Evolutionary conservation across 208 protist species (phyloP).

Genomic region (Naegleria gruberi): DNA sequence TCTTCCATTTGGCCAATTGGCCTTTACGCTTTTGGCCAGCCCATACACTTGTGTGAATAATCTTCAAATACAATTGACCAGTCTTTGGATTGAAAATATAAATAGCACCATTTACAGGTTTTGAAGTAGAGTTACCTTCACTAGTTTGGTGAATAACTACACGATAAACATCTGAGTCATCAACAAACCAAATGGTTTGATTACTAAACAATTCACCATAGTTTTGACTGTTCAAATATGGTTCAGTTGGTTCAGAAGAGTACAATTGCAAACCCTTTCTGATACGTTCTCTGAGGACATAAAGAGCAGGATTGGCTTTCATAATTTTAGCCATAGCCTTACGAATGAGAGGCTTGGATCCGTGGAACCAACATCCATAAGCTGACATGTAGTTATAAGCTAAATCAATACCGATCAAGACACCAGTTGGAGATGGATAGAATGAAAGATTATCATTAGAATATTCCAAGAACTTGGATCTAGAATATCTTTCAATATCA

Average conservation of each 20-base stretch:
- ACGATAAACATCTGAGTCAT: conserved; percentile 99
- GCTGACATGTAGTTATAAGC: conserved; percentile 97
- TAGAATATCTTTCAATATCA: conserved; percentile 98
- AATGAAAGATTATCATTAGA: conserved; percentile 92
- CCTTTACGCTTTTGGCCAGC: conserved; percentile 98
- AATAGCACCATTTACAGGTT: conserved; percentile 95
- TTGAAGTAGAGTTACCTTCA: conserved; percentile 94
- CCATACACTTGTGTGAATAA: conserved; percentile 99
- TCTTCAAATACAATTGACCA: conserved; percentile 98
- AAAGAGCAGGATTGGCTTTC: conserved; percentile 99
- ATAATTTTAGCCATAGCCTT: conserved; percentile 98
- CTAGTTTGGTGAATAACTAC: conserved; percentile 99
- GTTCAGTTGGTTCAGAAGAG: conserved; percentile 98
- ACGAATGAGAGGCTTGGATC: conserved; percentile 90
- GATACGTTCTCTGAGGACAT: conserved; percentile 98
- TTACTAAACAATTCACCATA: conserved; percentile 98
- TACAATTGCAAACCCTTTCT: conserved; percentile 99
- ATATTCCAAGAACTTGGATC: conserved; percentile 99
- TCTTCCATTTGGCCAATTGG: conserved; percentile 99
- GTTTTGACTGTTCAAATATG: conserved; percentile 95
- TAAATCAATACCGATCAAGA: conserved; percentile 97
- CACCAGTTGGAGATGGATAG: conserved; percentile 98
- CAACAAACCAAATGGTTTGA: conserved; percentile 99
- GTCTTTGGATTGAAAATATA: conserved; percentile 99
- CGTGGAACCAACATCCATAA: conserved; percentile 98